Evolutionary conservation across 805 yeast species (phyloP), one percentile per base, ranked within the genome.

Genomic region (Candida rishiriensis): DNA sequence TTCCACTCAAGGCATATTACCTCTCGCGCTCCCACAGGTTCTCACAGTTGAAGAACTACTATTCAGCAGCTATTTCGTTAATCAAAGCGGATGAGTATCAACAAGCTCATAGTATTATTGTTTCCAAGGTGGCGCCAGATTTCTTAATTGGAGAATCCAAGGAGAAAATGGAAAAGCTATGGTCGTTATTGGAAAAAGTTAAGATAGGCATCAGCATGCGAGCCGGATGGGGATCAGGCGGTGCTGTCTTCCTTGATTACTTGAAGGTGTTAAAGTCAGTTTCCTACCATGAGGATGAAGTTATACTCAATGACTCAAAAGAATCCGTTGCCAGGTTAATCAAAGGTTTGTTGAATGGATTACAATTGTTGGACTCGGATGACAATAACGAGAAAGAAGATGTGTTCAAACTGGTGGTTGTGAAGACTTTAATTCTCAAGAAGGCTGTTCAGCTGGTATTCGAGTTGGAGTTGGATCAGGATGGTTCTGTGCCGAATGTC

Each of bases 121-220:
- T 81, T 9, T 57, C 66, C 1, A 60, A 70, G 3, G 83, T 88
- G 29, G 98, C 91, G 0, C 98, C 98, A 9, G 60, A 64, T 12
- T 75, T 83, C 3, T 77, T 90, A 1, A 74, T 82, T 13, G 69
- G 26, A 21, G 26, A 7, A 21, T 21, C 75, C n/a, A 73, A 75
- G 44, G 64, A 52, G 6, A 50, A 36, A 40, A 51, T 47, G 36
- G 55, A 29, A 7, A 50, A 56, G 10, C 52, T 79, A n/a, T 53
- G 57, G n/a, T 47, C 44, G 1, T 48, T 84, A 10, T 76, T 36
- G 43, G 57, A 2, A 47, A 59, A 75, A 76, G 60, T 83, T 82
- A 11, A 64, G 61, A 32, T 55, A 56, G 26, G 26, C 26, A 21
- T 21, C 26, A 21, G 7, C 7, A 7, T 21, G 26, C 43, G 61